Conservation (phyloP, 805 yeast species). For the Dipodascus albidus region DNA sequence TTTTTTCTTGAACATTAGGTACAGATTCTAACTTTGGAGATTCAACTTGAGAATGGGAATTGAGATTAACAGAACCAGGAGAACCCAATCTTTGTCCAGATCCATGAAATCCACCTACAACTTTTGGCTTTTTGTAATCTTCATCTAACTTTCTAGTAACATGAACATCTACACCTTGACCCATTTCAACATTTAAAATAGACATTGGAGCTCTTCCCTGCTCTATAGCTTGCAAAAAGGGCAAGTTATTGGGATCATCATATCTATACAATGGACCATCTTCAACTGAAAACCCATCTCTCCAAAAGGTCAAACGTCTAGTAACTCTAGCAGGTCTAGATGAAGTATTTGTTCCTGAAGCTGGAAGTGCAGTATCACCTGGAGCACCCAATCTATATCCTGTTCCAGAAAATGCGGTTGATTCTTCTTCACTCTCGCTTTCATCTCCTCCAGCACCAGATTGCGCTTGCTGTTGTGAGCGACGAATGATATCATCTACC, state of each 20-base stretch:
- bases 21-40: slow-evolving; percentile 9
- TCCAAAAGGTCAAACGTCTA: slow-evolving; percentile 89
- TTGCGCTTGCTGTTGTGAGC: slow-evolving; percentile 21
- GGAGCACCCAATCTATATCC: slow-evolving; percentile 26
- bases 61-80: slow-evolving; percentile 45
- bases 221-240: slow-evolving; percentile 66
- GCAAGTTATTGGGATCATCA: slow-evolving; percentile 84
- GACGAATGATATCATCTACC: slow-evolving; percentile 25
- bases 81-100: slow-evolving; percentile 80
- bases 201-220: slow-evolving; percentile 86
- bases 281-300: slow-evolving; percentile 90
- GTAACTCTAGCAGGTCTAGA: slow-evolving; percentile 38
- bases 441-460: slow-evolving; percentile 13
- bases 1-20: slow-evolving; percentile 17
- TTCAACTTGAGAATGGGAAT: slow-evolving; percentile 11
- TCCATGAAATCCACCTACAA: slow-evolving; percentile 62
- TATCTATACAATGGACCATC: slow-evolving; percentile 79
- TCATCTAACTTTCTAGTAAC: slow-evolving; percentile 77
- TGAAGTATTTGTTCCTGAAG: slow-evolving; percentile 36
- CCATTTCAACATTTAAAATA: slow-evolving; percentile 69
- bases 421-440: slow-evolving; percentile 4
- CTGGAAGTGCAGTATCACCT: slow-evolving; percentile 7
- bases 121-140: slow-evolving; percentile 61
- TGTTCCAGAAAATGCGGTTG: slow-evolving; percentile 18
- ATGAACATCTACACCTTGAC: slow-evolving; percentile 87